Percentiles rank a stretch among this genome's conserved stretches.
Conservation (phyloP, 2,329 filamentous ascomycete genomes). For the Herpotrichia juniperi region DNA sequence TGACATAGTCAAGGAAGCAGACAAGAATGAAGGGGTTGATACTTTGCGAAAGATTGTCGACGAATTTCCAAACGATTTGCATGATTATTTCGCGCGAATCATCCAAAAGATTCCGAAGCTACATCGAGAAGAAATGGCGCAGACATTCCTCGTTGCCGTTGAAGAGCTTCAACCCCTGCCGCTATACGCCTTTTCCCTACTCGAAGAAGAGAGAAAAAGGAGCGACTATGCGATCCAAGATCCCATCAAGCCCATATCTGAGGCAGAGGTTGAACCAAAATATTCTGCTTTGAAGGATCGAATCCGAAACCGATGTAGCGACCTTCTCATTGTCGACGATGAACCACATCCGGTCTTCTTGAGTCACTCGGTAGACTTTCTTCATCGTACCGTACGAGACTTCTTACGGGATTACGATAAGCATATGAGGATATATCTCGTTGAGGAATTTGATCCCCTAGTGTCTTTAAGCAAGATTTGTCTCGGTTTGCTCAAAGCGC, state of each 20-base stretch:
- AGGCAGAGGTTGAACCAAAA: neutral
- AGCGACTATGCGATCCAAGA: conserved; percentile 3
- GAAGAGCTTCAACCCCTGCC: conserved; percentile 8
- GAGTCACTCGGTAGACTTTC: conserved; percentile 15
- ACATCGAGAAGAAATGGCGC: conserved; percentile 14
- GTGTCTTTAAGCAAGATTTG: conserved; percentile 10
- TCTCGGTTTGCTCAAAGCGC: conserved; percentile 11
- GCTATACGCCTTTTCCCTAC: conserved; percentile 12
- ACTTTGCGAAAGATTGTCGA: conserved; percentile 9
- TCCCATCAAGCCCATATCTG: neutral
- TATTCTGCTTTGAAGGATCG: conserved; percentile 9
- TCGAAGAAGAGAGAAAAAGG: conserved; percentile 11
- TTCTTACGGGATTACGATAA: conserved; percentile 17
- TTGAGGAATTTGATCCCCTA: conserved; percentile 5
- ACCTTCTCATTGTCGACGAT: conserved; percentile 20
- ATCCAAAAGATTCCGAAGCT: conserved; percentile 6
- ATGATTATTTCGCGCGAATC: conserved; percentile 15
- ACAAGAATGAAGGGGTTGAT: conserved; percentile 7
- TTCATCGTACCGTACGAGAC: conserved; percentile 24
- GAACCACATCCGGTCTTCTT: conserved; percentile 12
- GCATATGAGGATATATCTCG: conserved; percentile 4
- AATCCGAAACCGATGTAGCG: conserved; percentile 22
- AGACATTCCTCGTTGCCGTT: conserved; percentile 12
- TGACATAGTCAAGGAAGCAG: conserved; percentile 10
- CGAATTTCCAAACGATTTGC: conserved; percentile 10